Evolutionary conservation across 306 rosid species (phyloP).

Genomic region (Crataegus laevigata): DNA sequence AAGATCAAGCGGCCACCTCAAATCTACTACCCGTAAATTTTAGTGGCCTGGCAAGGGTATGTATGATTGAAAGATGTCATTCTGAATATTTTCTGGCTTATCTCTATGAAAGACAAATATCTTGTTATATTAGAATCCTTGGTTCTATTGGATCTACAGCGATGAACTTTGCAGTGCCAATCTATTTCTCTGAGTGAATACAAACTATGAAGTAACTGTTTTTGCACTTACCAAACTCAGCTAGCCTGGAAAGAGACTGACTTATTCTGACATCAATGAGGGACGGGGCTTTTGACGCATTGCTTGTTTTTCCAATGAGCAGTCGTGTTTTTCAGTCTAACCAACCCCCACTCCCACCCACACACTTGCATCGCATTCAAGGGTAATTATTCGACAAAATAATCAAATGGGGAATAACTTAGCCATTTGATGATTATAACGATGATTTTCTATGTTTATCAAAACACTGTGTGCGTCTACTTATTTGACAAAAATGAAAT

Average conservation of each 20-base stretch:
- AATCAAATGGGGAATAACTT: background rate
- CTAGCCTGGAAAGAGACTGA: background rate
- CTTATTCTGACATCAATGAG: background rate
- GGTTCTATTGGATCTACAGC: background rate
- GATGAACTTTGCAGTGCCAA: background rate
- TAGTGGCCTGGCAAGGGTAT: slow-evolving; percentile 74
- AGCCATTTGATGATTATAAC: background rate
- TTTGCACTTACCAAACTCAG: background rate
- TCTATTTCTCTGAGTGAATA: background rate
- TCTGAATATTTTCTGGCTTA: background rate
- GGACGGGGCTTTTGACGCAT: background rate
- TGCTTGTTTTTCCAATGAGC: background rate
- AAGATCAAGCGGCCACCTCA: slow-evolving; percentile 56
- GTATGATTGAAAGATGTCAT: background rate
- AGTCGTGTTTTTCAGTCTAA: background rate
- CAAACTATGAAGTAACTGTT: background rate
- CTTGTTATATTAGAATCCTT: background rate
- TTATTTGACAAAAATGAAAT: background rate
- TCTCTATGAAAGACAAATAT: background rate
- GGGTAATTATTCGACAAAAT: background rate
- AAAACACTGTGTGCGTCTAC: background rate
- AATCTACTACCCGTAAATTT: slow-evolving; percentile 71
- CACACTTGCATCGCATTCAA: background rate
- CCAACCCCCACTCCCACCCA: background rate
- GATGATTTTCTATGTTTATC: background rate